Base-by-base conservation (phyloP, 2,329 filamentous ascomycete species). In the Cercospora nicotianae region DNA sequence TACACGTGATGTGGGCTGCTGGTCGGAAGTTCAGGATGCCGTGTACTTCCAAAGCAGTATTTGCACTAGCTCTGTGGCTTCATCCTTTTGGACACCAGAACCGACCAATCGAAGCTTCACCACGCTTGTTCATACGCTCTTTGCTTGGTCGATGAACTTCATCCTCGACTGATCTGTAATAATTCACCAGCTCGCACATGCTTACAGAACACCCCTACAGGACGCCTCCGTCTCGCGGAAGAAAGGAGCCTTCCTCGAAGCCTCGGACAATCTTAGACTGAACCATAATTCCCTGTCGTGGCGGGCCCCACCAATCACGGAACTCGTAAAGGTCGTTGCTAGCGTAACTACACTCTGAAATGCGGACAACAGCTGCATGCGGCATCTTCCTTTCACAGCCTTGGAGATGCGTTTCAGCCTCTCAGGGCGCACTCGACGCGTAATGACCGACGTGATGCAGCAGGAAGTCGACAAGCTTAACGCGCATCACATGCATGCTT, bases 61-160 rank as follows among this genome's bases (percentile, higher is more conserved):
- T 33, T 58, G 20, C 48, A 53, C 48, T 53, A 53, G 53, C 53
- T 58, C n/a, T 12, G 26, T 58, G 53, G 53, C 53, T 30, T 58
- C 26, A 31, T 58, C 7, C n/a, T 31, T n/a, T 13, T 26, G 45
- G 18, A 20, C 13, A 51, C 9, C 18, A 51, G 45, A 23, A 26
- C 12, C 20, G 10, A 23, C 45, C 45, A 23, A 51, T 23, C 10
- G 45, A 51, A 51, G 45, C 45, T 23, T 51, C 45, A 23, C 23
- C 45, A 26, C 45, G 45, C 20, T 18, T 23, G 18, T 26, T 6
- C 20, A 26, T 4, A 13, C 20, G 45, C 45, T 13, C 5, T 23
- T 51, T 51, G 45, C 45, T 51, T 23, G 20, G 5, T 51, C 20
- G 45, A 5, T 23, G 45, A 9, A 23, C 20, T 51, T 12, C 45